Evolutionary conservation across 2,329 filamentous ascomycete genomes (phyloP), one percentile per base, ranked within the genome.

Genomic region (Zymoseptoria pseudotritici): DNA sequence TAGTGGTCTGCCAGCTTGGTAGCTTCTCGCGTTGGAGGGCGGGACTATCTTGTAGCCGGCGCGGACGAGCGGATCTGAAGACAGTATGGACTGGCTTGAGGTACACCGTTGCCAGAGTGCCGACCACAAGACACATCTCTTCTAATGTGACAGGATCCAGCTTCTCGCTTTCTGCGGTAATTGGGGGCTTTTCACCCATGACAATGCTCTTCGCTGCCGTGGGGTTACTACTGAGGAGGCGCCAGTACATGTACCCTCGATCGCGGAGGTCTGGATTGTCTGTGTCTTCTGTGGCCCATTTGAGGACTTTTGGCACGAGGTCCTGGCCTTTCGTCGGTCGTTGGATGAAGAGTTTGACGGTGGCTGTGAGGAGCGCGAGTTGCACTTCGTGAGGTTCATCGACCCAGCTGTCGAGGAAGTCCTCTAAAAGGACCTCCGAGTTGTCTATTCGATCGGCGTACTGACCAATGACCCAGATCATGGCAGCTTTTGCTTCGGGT

Each of bases 391-490:
- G 88, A 0, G 92, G 88, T 75, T 99, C 94, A 68, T 99, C 94
- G 26, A 89, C 84, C 77, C 97, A 99, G 0, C 90, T 89, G 72
- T 93, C 93, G 8, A 99, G 75, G 73, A 97, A 99, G 74, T 99
- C 94, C 69, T 99, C 93, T 8, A 99, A 82, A 2, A 99, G 81
- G 0, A 88, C 90, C 68, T 97, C 94, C 17, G 90, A 94, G 74
- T 99, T 97, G 73, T 99, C 94, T 68, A 99, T 99, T 52, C 94
- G 88, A 72, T 95, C 91, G 9, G 94, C 94, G 70, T 99, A 99
- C 74, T 99, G 91, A 2, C 94, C 94, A 72, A 99, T 99, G 42
- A 99, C 94, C 94, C 94, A 99, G 52, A 99, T 94, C 86, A 99
- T 96, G 60, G 94, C 94, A 1, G 94, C 92, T 74, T 99, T 99